phyloP scores from a whole-genome alignment of 2,329 filamentous ascomycete genomes.

The Botrytis byssoidea region DNA sequence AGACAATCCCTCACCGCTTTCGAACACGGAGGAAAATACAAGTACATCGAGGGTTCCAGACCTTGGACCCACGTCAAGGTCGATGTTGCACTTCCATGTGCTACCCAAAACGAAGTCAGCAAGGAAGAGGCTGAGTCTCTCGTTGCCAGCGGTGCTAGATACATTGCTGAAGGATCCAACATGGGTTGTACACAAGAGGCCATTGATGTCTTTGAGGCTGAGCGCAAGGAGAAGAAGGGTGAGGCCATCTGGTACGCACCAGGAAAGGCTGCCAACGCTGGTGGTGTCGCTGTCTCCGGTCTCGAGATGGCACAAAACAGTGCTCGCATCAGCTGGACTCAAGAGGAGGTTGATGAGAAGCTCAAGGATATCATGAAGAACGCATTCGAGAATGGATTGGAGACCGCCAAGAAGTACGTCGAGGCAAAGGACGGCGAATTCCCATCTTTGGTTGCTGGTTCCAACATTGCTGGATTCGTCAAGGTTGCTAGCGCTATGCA shows the following conservation, averaged over 20 bases:
- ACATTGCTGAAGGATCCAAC: slow-evolving; percentile 95
- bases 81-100: slow-evolving; percentile 87
- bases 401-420: slow-evolving; percentile 88
- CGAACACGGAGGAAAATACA: slow-evolving; percentile 65
- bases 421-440: slow-evolving; percentile 75
- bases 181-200: slow-evolving; percentile 98
- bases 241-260: slow-evolving; percentile 90
- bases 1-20: slow-evolving; percentile 79
- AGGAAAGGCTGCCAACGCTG: slow-evolving; percentile 95
- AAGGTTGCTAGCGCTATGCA: slow-evolving; percentile 95
- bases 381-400: slow-evolving; percentile 84
- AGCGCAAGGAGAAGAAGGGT: slow-evolving; percentile 66
- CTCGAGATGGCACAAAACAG: slow-evolving; percentile 99
- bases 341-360: slow-evolving; percentile 86
- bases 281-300: slow-evolving; percentile 94
- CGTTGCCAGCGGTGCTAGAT: slow-evolving; percentile 71
- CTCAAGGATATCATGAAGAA: slow-evolving; percentile 94
- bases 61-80: slow-evolving; percentile 91
- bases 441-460: slow-evolving; percentile 86
- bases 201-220: slow-evolving; percentile 86
- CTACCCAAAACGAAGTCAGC: slow-evolving; percentile 97
- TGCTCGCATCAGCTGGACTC: slow-evolving; percentile 77
- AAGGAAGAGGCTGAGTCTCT: slow-evolving; percentile 85
- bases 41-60: slow-evolving; percentile 81
- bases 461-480: slow-evolving; percentile 96